These are phyloP conservation scores for Sanghuangporus sanghuang DNA, from an alignment of 1,284 basidiomycete genomes.

Conservation along the genomic window DNA sequence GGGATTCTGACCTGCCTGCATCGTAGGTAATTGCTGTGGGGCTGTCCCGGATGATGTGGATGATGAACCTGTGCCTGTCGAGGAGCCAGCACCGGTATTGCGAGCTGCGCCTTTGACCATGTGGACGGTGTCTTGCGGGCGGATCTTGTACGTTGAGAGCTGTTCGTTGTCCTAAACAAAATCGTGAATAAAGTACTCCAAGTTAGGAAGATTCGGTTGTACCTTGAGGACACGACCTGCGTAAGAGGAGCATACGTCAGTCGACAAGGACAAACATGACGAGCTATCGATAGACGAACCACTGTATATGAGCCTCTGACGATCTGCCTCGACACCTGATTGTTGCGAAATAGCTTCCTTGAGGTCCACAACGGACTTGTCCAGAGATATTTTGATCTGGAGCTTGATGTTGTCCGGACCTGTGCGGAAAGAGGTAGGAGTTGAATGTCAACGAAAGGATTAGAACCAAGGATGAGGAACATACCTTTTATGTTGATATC, in stretches of 20 bases:
- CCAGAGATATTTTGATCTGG: slow-evolving; percentile 71
- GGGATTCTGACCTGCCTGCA: slow-evolving; percentile 82
- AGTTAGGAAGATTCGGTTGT: background rate
- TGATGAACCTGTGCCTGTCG: slow-evolving; percentile 27
- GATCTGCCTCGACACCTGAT: slow-evolving; percentile 79
- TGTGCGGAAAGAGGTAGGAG: slow-evolving; percentile 23
- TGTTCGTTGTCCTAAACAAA: slow-evolving; percentile 70
- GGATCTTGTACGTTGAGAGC: slow-evolving; percentile 84
- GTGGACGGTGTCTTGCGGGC: slow-evolving; percentile 81
- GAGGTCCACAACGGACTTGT: slow-evolving; percentile 80
- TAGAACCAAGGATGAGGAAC: background rate
- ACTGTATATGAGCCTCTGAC: slow-evolving; percentile 85
- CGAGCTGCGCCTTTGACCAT: slow-evolving; percentile 87
- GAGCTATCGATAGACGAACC: slow-evolving; percentile 42
- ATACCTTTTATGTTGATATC: slow-evolving; percentile 74
- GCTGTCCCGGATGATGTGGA: slow-evolving; percentile 21
- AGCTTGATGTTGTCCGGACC: slow-evolving; percentile 84
- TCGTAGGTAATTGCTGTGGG: slow-evolving; percentile 58
- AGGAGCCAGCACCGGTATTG: slow-evolving; percentile 29
- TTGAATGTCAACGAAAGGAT: background rate
- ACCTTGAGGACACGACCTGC: slow-evolving; percentile 72
- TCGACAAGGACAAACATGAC: background rate
- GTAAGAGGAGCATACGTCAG: background rate
- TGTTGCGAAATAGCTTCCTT: slow-evolving; percentile 81
- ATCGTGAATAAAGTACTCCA: background rate